These are phyloP conservation scores for Erysimum pusillum DNA, from an alignment of 441 rosid genomes.

Conservation along the genomic window DNA sequence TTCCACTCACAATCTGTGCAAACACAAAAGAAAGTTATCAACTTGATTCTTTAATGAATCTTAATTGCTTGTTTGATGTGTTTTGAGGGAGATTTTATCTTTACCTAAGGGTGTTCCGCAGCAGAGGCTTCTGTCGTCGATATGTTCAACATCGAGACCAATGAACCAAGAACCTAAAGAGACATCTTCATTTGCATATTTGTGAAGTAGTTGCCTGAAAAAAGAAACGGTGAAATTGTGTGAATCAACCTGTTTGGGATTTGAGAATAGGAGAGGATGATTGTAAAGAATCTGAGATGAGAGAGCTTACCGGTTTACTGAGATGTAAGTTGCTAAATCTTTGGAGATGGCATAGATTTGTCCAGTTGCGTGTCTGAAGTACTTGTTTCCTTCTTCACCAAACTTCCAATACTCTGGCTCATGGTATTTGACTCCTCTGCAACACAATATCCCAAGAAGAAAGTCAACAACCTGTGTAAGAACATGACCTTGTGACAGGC, in stretches of 20 bases:
- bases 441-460: slow-evolving; percentile 19
- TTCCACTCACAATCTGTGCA: slow-evolving; percentile 92
- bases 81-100: not conserved
- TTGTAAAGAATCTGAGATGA: slow-evolving; percentile 8
- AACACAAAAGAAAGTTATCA: not conserved
- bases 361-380: slow-evolving; percentile 90
- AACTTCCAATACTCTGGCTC: slow-evolving; percentile 97
- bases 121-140: slow-evolving; percentile 92
- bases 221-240: not conserved
- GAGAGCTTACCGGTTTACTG: slow-evolving; percentile 66
- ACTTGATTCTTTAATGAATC: slow-evolving; percentile 24
- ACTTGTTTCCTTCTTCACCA: slow-evolving; percentile 92
- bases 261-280: not conserved
- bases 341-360: slow-evolving; percentile 90
- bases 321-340: slow-evolving; percentile 87
- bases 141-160: slow-evolving; percentile 93
- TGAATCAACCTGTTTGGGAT: not conserved
- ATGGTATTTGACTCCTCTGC: slow-evolving; percentile 86
- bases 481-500: slow-evolving; percentile 8
- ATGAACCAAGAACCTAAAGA: slow-evolving; percentile 96
- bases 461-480: slow-evolving; percentile 13
- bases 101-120: slow-evolving; percentile 91
- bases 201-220: slow-evolving; percentile 79
- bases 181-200: slow-evolving; percentile 90
- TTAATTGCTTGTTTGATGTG: not conserved